Conservation (phyloP, 2,329 filamentous ascomycete species). For the Gremmenia infestans region DNA sequence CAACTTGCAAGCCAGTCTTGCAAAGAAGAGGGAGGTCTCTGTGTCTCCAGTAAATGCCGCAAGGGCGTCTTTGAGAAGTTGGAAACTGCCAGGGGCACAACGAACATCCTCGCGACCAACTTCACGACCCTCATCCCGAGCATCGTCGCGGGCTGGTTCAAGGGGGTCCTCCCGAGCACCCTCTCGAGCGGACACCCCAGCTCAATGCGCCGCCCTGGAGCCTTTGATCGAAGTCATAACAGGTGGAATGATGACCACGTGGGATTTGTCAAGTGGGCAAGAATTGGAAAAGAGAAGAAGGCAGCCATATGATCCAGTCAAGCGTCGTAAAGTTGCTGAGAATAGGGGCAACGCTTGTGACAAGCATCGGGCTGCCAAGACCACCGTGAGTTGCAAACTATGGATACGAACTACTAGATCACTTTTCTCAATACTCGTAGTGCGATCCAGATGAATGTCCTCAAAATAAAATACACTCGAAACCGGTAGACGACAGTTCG, state of each 20-base stretch:
- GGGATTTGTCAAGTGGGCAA: constrained; percentile 16
- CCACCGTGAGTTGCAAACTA: constrained; percentile 9
- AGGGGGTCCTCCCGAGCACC: constrained; percentile 3
- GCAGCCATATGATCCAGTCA: constrained; percentile 16
- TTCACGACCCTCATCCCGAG: constrained; percentile 2
- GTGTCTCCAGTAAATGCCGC: constrained; percentile 2
- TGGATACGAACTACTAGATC: neutral
- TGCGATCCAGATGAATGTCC: constrained; percentile 14
- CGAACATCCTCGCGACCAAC: neutral
- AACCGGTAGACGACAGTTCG: neutral
- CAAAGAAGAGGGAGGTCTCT: constrained; percentile 9
- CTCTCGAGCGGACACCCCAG: neutral
- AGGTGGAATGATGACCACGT: constrained; percentile 15
- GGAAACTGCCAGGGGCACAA: constrained; percentile 4
- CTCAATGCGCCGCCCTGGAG: neutral
- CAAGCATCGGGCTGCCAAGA: constrained; percentile 17
- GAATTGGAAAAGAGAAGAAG: constrained; percentile 17
- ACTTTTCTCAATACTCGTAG: constrained; percentile 6
- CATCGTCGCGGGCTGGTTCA: constrained; percentile 4
- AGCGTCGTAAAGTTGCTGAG: constrained; percentile 18
- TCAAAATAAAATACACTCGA: constrained; percentile 15
- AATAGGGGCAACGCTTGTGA: constrained; percentile 20
- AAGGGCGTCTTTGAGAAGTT: constrained; percentile 12
- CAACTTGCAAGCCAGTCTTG: constrained; percentile 14
- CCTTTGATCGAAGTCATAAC: neutral